A percentile compares a stretch with the other conserved stretches of the same genome.
Conservation (phyloP, 2,329 filamentous ascomycete species). For the Nemania bipapillata region DNA sequence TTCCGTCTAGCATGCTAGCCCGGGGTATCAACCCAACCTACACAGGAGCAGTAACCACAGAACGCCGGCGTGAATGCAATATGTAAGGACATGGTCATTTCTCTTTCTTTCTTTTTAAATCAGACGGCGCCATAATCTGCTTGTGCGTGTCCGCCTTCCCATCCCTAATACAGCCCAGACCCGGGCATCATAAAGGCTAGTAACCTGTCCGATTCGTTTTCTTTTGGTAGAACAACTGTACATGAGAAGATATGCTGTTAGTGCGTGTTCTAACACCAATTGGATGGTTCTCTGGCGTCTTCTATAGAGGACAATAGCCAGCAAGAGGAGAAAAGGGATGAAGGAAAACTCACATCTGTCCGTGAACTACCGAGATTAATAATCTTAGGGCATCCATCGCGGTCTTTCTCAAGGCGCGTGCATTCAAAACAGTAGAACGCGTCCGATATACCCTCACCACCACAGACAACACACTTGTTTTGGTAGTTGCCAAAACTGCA, state of each 20-base stretch:
- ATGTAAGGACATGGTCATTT: conserved; percentile 19
- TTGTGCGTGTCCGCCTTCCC: conserved; percentile 12
- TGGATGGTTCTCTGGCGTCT: not conserved
- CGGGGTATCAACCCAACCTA: conserved; percentile 39
- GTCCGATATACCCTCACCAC: conserved; percentile 96
- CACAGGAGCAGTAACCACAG: conserved; percentile 36
- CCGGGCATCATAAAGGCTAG: conserved; percentile 62
- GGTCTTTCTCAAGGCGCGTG: conserved; percentile 93
- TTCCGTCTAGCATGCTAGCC: conserved; percentile 9
- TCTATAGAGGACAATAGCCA: not conserved
- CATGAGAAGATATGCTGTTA: conserved; percentile 41
- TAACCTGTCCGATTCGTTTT: conserved; percentile 72
- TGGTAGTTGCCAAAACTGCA: conserved; percentile 99
- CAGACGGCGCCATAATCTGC: not conserved
- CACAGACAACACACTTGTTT: conserved; percentile 99
- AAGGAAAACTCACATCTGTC: conserved; percentile 76
- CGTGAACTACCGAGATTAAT: conserved; percentile 96
- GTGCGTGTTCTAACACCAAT: conserved; percentile 26
- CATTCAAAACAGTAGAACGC: conserved; percentile 99
- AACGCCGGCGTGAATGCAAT: conserved; percentile 46
- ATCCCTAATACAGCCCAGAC: conserved; percentile 55
- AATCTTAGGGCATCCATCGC: conserved; percentile 98
- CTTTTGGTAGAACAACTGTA: conserved; percentile 72
- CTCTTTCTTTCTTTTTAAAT: not conserved
- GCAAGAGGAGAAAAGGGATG: conserved; percentile 56